Base-by-base conservation (phyloP, 2,329 filamentous ascomycete species). In the Penicillium concentricum region DNA sequence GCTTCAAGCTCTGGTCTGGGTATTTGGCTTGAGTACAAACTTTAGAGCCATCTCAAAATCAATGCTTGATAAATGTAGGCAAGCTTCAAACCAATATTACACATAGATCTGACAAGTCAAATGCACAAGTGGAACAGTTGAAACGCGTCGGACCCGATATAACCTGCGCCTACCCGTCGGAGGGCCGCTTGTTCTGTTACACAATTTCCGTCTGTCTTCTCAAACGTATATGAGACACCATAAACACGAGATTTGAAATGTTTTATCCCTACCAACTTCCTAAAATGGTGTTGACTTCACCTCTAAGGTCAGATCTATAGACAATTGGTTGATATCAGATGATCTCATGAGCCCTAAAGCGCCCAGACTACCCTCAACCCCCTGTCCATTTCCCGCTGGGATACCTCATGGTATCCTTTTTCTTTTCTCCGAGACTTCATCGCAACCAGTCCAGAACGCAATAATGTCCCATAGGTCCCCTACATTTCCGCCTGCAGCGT, bases 151-250 rank as follows among this genome's bases (percentile, higher is more conserved):
- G 57, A 52, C 51, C 60, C 61, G 58, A 61, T 51, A 47, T 45
- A 49, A 50, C 42, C 57, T 63, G 64, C 57, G 43, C 46, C 28
- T 64, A 63, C 48, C 64, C 64, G 61, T 64, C 61, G 60, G 59
- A 37, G 46, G 46, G 45, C 49, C 60, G 51, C 61, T 54, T 57
- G 61, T 62, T 62, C 51, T 64, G 61, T 62, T 48, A 59, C 59
- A 61, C 60, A 35, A 30, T 60, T 56, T 53, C 47, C 41, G 55
- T 63, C 60, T 35, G 45, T 57, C 43, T 41, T 51, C 49, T 37
- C 48, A 56, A 45, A 46, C 48, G 52, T 54, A 59, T 15, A 46
- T 43, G 51, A 48, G 13, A 35, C 41, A 34, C 7, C 37, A n/a
- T 15, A 42, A 51, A 51, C 2, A 51, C 30, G 22, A 32, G 42